Conservation (phyloP, 345 rosid genomes). For the Aquilaria sinensis region DNA sequence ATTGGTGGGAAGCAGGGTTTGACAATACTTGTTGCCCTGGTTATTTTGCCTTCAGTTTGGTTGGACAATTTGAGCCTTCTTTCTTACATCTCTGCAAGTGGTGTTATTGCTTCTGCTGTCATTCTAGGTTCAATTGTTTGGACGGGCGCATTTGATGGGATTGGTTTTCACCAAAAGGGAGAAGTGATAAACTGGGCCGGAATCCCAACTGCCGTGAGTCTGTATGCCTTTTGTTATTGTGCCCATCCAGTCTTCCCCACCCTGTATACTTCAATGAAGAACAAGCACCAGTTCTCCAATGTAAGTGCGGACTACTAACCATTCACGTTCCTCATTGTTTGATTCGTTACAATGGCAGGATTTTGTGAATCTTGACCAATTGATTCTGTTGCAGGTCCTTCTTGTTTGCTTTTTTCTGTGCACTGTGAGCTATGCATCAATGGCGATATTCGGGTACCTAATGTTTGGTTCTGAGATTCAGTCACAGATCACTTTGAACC, state of each 20-base stretch:
- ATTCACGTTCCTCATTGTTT: not conserved
- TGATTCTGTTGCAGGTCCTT: conserved; percentile 32
- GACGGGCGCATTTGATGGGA: conserved; percentile 65
- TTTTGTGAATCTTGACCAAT: not conserved
- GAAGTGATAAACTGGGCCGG: conserved; percentile 40
- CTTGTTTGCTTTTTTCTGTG: conserved; percentile 43
- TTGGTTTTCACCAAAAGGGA: conserved; percentile 57
- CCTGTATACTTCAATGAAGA: conserved; percentile 72
- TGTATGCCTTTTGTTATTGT: conserved; percentile 85
- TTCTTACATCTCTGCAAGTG: conserved; percentile 83
- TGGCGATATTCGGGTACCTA: conserved; percentile 54
- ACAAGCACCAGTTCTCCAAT: conserved; percentile 66
- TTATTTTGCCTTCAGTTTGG: conserved; percentile 82
- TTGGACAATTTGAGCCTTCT: conserved; percentile 68
- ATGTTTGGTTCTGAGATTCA: conserved; percentile 43
- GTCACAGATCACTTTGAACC: conserved; percentile 56
- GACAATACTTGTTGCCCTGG: conserved; percentile 51
- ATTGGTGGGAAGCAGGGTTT: conserved; percentile 51
- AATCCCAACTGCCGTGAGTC: conserved; percentile 68
- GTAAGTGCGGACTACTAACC: conserved; percentile 32
- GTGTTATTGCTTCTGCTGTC: conserved; percentile 73
- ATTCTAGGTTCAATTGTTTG: conserved; percentile 66
- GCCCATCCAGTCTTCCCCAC: conserved; percentile 94
- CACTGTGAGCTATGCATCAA: conserved; percentile 41
- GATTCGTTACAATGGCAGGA: not conserved